Conservation (phyloP, 352 stramenopile genomes). For the Thalassiosira exigua region DNA sequence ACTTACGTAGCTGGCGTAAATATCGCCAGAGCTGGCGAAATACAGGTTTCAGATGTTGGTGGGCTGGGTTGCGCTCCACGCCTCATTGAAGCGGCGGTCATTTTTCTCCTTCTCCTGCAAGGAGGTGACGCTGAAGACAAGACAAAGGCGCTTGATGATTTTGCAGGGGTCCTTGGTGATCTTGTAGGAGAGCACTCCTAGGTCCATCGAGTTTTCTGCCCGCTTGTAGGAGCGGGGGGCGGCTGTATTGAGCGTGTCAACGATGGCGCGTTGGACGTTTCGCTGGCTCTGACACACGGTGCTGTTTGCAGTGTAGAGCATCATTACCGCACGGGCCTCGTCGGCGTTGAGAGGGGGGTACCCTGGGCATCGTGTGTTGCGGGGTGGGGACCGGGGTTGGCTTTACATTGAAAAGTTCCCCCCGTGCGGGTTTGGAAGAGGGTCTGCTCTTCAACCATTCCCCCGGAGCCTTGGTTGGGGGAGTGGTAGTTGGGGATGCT, state of each 20-base stretch:
- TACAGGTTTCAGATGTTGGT: too few relatives aligned
- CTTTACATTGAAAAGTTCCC: too few relatives aligned
- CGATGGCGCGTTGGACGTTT: background rate
- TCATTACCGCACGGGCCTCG: too few relatives aligned
- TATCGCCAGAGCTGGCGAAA: too few relatives aligned
- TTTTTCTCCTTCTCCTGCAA: background rate
- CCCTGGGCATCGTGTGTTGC: background rate
- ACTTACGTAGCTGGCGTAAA: too few relatives aligned
- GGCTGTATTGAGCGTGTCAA: background rate
- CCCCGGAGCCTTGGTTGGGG: background rate
- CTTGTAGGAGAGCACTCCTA: background rate
- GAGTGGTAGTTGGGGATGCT: background rate
- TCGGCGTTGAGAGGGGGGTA: too few relatives aligned
- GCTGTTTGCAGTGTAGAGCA: background rate
- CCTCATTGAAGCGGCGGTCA: slow-evolving; percentile 20
- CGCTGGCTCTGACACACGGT: background rate
- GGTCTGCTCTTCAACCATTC: background rate
- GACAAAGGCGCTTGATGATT: background rate
- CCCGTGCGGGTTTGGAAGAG: background rate
- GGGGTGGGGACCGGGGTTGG: background rate
- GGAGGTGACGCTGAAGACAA: background rate
- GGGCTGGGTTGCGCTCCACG: slow-evolving; percentile 9
- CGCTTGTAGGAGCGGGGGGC: background rate
- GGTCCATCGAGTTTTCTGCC: too few relatives aligned
- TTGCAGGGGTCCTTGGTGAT: background rate